Conservation (phyloP, 2,329 filamentous ascomycete species). For the Anthostomella pinea region DNA sequence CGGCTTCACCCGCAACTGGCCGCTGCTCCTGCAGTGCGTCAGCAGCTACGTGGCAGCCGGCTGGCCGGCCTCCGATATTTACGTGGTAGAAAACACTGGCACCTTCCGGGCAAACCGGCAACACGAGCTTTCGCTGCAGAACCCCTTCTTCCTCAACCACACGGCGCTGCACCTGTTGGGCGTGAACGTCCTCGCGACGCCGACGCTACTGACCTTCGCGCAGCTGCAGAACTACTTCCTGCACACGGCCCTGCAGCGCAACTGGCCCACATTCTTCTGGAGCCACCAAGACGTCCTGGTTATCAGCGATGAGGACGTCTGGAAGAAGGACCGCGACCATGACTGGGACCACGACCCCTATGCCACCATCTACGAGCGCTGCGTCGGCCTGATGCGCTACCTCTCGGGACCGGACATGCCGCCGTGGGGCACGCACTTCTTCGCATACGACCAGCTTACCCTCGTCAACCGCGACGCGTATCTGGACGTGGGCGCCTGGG, state of each 20-base stretch:
- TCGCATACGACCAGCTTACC: conserved; percentile 48
- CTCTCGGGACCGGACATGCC: conserved; percentile 34
- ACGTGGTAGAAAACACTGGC: conserved; percentile 54
- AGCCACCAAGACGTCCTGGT: conserved; percentile 47
- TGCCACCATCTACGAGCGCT: conserved; percentile 34
- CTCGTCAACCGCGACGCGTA: conserved; percentile 45
- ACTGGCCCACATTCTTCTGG: conserved; percentile 48
- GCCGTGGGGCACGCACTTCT: conserved; percentile 48
- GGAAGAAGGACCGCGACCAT: conserved; percentile 34
- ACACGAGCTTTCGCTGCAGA: conserved; percentile 44
- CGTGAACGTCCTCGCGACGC: conserved; percentile 47
- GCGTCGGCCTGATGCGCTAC: conserved; percentile 31
- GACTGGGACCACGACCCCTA: conserved; percentile 35
- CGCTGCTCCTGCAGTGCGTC: conserved; percentile 49
- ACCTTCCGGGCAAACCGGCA: conserved; percentile 47
- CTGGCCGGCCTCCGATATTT: conserved; percentile 52
- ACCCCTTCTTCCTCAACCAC: conserved; percentile 54
- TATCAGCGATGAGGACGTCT: conserved; percentile 39
- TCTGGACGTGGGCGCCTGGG: conserved; percentile 44
- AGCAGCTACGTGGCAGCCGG: conserved; percentile 53
- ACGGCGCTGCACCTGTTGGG: conserved; percentile 44
- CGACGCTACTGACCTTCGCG: conserved; percentile 46
- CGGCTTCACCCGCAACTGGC: conserved; percentile 53
- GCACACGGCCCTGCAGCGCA: conserved; percentile 37
- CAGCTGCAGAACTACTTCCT: conserved; percentile 51